Conservation (phyloP, 768 basidiomycete genomes). For the Xerocomellus intermedius region DNA sequence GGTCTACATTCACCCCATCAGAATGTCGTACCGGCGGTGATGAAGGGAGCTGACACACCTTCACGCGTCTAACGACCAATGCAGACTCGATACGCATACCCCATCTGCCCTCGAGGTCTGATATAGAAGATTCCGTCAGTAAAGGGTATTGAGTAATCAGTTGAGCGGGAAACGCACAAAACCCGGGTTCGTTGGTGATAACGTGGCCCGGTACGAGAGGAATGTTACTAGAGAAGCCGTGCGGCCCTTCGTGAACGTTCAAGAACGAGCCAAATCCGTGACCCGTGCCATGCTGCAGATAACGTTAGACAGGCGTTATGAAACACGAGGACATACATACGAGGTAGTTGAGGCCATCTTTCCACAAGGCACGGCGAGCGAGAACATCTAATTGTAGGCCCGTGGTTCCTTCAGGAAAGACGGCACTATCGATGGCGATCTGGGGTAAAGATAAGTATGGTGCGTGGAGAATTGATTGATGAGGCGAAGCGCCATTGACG, state of each 20-base stretch:
- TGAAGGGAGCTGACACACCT: conserved; percentile 27
- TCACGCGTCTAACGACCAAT: conserved; percentile 65
- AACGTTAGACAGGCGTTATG: conserved; percentile 15
- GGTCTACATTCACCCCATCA: conserved; percentile 45
- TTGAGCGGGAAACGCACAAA: conserved; percentile 53
- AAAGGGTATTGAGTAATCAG: conserved; percentile 13
- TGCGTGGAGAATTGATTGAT: conserved; percentile 13
- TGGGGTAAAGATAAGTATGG: conserved; percentile 34
- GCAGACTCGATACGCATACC: conserved; percentile 94
- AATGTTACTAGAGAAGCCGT: conserved; percentile 68
- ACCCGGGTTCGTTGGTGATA: conserved; percentile 93
- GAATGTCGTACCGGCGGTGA: conserved; percentile 1
- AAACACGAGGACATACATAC: conserved; percentile 40
- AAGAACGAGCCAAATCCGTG: conserved; percentile 89
- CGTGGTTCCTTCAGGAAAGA: conserved; percentile 89
- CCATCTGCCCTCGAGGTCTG: conserved; percentile 76
- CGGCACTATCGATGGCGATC: conserved; percentile 88
- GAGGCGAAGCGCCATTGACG: conserved; percentile 35
- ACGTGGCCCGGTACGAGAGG: conserved; percentile 84
- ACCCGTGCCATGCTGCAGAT: conserved; percentile 78
- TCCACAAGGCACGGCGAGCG: conserved; percentile 86
- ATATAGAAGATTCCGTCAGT: conserved; percentile 15
- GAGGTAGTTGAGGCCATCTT: conserved; percentile 78
- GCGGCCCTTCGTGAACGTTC: conserved; percentile 82
- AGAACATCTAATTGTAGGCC: conserved; percentile 83